Percentiles rank a stretch among this genome's conserved stretches.
These are phyloP conservation scores for Fusarium xyrophilum DNA, from an alignment of 2,329 filamentous ascomycete genomes.

Conservation along the genomic window DNA sequence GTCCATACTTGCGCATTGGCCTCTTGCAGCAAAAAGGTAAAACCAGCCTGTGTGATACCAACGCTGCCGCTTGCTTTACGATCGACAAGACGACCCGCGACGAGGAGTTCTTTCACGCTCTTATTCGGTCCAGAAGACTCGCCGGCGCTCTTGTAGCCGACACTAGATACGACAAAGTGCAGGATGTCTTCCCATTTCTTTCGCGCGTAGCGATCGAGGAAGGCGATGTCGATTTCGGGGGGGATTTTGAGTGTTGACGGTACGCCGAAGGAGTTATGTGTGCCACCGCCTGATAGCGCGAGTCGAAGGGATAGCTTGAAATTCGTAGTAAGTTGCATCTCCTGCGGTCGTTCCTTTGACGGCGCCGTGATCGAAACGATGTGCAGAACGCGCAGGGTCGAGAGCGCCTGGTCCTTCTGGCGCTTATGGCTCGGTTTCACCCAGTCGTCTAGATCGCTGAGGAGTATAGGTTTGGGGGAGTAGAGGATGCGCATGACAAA, in stretches of 20 bases:
- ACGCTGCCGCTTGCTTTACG: slow-evolving; percentile 67
- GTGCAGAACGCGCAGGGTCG: slow-evolving; percentile 83
- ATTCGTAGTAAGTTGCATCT: slow-evolving; percentile 78
- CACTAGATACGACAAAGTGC: slow-evolving; percentile 89
- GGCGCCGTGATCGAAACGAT: slow-evolving; percentile 74
- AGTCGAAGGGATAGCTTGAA: slow-evolving; percentile 85
- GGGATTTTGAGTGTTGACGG: slow-evolving; percentile 71
- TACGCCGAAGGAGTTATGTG: slow-evolving; percentile 89
- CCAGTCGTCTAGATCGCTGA: slow-evolving; percentile 86
- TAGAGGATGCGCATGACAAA: slow-evolving; percentile 97
- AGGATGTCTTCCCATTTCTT: slow-evolving; percentile 95
- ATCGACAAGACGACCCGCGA: slow-evolving; percentile 82
- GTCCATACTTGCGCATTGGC: slow-evolving; percentile 98
- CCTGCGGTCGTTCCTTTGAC: slow-evolving; percentile 68
- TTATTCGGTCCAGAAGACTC: slow-evolving; percentile 66
- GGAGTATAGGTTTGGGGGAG: slow-evolving; percentile 78
- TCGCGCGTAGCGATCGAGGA: slow-evolving; percentile 84
- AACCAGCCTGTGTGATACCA: slow-evolving; percentile 89
- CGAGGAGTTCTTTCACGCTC: slow-evolving; percentile 83
- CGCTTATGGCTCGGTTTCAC: slow-evolving; percentile 69
- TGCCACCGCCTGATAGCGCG: slow-evolving; percentile 85
- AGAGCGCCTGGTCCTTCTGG: slow-evolving; percentile 83
- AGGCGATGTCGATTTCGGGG: slow-evolving; percentile 69
- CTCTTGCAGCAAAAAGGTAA: slow-evolving; percentile 93
- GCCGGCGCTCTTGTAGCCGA: slow-evolving; percentile 60